A percentile compares a stretch with the other conserved stretches of the same genome.
These are phyloP conservation scores for Teratosphaeria gauchensis DNA, from an alignment of 2,329 filamentous ascomycete species.

Conservation along the genomic window DNA sequence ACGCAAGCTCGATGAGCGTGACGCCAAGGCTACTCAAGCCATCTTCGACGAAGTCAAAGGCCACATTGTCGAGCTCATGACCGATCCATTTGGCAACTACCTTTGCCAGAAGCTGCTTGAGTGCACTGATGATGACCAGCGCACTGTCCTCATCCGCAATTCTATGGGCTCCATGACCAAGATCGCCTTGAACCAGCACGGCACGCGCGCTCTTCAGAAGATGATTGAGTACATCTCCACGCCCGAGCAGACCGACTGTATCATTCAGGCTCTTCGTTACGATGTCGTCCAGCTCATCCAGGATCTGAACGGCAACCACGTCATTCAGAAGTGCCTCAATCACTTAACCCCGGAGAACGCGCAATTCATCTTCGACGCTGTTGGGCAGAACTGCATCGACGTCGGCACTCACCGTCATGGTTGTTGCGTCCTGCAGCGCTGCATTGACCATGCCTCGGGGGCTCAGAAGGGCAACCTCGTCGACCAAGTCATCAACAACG, in stretches of 20 bases:
- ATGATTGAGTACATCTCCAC: conserved; percentile 98
- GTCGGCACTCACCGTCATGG: conserved; percentile 96
- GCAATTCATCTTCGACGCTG: conserved; percentile 94
- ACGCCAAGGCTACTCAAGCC: conserved; percentile 72
- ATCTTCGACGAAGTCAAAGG: conserved; percentile 91
- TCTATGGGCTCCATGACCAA: conserved; percentile 78
- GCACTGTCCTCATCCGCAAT: conserved; percentile 84
- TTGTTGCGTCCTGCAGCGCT: conserved; percentile 94
- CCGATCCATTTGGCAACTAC: conserved; percentile 97
- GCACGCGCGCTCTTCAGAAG: conserved; percentile 92
- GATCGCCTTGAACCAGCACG: conserved; percentile 94
- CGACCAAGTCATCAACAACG: conserved; percentile 74
- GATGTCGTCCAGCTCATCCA: conserved; percentile 92
- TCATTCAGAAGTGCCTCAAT: conserved; percentile 98
- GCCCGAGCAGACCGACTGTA: conserved; percentile 71
- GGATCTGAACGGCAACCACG: conserved; percentile 95
- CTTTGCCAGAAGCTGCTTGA: conserved; percentile 97
- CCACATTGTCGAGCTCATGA: conserved; percentile 96
- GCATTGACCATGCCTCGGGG: conserved; percentile 91
- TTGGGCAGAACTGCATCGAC: conserved; percentile 74
- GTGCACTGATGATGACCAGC: conserved; percentile 89
- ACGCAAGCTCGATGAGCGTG: conserved; percentile 89
- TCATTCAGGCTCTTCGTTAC: conserved; percentile 72
- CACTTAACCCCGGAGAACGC: conserved; percentile 76
- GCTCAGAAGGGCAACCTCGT: conserved; percentile 83